A percentile compares a stretch with the other conserved stretches of the same genome.
Evolutionary conservation across 768 basidiomycete species (phyloP).

Genomic region (Amanita brunnescens): DNA sequence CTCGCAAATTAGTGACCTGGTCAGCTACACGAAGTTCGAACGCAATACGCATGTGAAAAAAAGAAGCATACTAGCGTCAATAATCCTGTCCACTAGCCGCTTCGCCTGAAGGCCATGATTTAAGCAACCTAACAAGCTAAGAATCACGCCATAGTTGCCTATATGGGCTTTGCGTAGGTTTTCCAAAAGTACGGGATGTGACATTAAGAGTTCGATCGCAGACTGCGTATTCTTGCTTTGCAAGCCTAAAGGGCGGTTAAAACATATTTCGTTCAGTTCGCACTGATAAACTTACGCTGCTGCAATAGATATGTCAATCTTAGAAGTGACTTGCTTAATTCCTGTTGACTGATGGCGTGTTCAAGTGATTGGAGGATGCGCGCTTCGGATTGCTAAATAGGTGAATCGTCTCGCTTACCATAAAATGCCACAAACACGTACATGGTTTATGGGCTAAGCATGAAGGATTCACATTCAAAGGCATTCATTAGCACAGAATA

Average conservation of each 20-base stretch:
- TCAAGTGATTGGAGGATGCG: conserved; percentile 59
- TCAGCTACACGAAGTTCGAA: conserved; percentile 46
- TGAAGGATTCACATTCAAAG: neutral
- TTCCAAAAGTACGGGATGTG: conserved; percentile 73
- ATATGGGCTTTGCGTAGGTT: conserved; percentile 83
- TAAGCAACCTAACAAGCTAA: conserved; percentile 87
- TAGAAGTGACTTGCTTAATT: conserved; percentile 64
- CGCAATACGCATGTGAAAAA: neutral
- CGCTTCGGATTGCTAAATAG: conserved; percentile 39
- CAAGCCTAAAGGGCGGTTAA: conserved; percentile 37
- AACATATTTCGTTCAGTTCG: neutral
- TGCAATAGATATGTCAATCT: conserved; percentile 79
- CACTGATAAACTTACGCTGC: conserved; percentile 39
- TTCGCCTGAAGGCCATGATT: conserved; percentile 85
- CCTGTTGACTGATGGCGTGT: conserved; percentile 73
- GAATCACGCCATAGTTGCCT: conserved; percentile 87
- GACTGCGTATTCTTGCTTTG: conserved; percentile 60
- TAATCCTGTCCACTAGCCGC: conserved; percentile 80
- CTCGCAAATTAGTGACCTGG: conserved; percentile 85
- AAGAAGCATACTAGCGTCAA: conserved; percentile 53
- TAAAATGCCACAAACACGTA: neutral
- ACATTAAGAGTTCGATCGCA: conserved; percentile 78
- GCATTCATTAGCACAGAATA: neutral
- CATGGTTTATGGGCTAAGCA: neutral
- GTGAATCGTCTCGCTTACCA: neutral